phyloP scores from a whole-genome alignment of 768 basidiomycete genomes.

The Termitomyces sp. region DNA sequence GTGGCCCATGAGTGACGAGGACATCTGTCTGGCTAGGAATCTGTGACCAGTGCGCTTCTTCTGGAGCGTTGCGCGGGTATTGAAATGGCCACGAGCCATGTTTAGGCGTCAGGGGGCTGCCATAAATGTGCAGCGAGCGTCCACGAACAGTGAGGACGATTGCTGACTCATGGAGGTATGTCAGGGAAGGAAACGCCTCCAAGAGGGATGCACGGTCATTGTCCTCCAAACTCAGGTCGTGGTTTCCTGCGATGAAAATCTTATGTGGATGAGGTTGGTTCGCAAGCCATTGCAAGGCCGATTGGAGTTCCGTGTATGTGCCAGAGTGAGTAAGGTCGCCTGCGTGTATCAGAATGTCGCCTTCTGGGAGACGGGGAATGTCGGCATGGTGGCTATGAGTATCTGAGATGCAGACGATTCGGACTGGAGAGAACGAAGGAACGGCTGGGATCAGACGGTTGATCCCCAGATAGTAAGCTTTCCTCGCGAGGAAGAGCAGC shows the following conservation, averaged over 20 bases:
- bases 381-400: conserved; percentile 31
- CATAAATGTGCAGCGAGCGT: conserved; percentile 31
- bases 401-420: conserved; percentile 37
- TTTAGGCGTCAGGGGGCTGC: conserved; percentile 36
- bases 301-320: conserved; percentile 26
- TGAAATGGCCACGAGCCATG: conserved; percentile 35
- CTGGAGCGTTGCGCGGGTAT: conserved; percentile 24
- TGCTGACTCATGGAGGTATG: conserved; percentile 35
- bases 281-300: conserved; percentile 24
- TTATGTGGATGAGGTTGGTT: conserved; percentile 35
- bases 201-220: conserved; percentile 12
- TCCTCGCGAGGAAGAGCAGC: not conserved
- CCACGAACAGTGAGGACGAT: conserved; percentile 25
- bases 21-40: conserved; percentile 33
- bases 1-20: conserved; percentile 43
- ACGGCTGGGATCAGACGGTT: not conserved
- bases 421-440: conserved; percentile 9
- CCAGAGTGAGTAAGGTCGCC: conserved; percentile 39
- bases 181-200: conserved; percentile 25
- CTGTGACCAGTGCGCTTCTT: conserved; percentile 22
- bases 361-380: conserved; percentile 28
- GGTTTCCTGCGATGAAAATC: conserved; percentile 42
- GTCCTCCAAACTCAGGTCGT: conserved; percentile 29
- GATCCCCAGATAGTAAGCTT: not conserved
- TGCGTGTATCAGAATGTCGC: conserved; percentile 40